These are phyloP conservation scores for Trypanosoma mega DNA, from an alignment of 208 protist species.

Conservation along the genomic window DNA sequence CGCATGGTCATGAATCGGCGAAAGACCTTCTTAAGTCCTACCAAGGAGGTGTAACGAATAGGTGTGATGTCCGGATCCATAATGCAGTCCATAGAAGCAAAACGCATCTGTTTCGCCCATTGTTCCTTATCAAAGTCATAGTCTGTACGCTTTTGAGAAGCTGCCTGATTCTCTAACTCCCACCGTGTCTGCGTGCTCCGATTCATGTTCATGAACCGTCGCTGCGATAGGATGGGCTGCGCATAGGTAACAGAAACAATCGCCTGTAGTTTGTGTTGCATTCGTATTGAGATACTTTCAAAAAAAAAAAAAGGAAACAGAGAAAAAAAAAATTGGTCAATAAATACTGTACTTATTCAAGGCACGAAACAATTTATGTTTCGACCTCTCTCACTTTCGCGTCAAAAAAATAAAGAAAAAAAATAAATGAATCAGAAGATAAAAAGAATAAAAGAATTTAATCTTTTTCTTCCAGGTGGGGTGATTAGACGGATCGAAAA, in stretches of 20 bases:
- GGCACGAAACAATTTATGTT: too few relatives aligned
- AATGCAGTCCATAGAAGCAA: slow-evolving; percentile 91
- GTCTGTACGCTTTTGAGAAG: slow-evolving; percentile 79
- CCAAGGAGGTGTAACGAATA: slow-evolving; percentile 78
- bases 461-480: too few relatives aligned
- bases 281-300: neutral
- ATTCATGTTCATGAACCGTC: slow-evolving; percentile 79
- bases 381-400: too few relatives aligned
- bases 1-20: slow-evolving; percentile 86
- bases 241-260: neutral
- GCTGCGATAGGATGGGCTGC: neutral
- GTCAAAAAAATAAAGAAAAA: too few relatives aligned
- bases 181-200: slow-evolving; percentile 83
- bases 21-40: slow-evolving; percentile 70
- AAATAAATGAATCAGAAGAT: slow-evolving; percentile 18
- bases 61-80: slow-evolving; percentile 87
- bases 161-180: slow-evolving; percentile 69
- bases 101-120: slow-evolving; percentile 92
- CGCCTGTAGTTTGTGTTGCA: slow-evolving; percentile 11
- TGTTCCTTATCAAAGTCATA: slow-evolving; percentile 93
- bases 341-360: too few relatives aligned
- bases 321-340: too few relatives aligned
- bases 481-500: too few relatives aligned
- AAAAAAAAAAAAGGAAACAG: slow-evolving; percentile 13
- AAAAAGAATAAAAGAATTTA: too few relatives aligned